Evolutionary conservation across 2,329 filamentous ascomycete species (phyloP).

Genomic region (Didymella arachidicola): DNA sequence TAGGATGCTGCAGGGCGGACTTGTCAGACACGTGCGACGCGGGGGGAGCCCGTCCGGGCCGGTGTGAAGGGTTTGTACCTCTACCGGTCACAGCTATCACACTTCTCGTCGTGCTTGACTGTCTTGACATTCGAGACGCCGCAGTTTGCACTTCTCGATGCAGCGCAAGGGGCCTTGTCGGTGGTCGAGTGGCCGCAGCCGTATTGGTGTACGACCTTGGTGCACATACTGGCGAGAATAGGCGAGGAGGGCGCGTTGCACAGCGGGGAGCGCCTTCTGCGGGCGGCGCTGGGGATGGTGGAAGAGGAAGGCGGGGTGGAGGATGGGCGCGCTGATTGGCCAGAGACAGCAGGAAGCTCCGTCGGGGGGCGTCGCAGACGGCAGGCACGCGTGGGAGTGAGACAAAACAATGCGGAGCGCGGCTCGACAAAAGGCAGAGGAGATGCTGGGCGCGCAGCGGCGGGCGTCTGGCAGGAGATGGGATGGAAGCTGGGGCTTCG

Average conservation of each 20-base stretch:
- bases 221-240: slow-evolving; percentile 53
- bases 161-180: slow-evolving; percentile 57
- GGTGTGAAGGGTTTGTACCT: slow-evolving; percentile 35
- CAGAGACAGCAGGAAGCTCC: slow-evolving; percentile 29
- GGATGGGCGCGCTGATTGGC: slow-evolving; percentile 39
- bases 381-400: slow-evolving; percentile 15
- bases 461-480: slow-evolving; percentile 20
- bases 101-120: slow-evolving; percentile 59
- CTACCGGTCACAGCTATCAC: slow-evolving; percentile 56
- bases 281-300: slow-evolving; percentile 28
- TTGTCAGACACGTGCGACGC: slow-evolving; percentile 43
- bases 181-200: slow-evolving; percentile 55
- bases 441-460: slow-evolving; percentile 1
- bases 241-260: slow-evolving; percentile 30
- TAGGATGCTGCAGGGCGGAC: slow-evolving; percentile 32
- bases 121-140: slow-evolving; percentile 53
- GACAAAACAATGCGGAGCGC: slow-evolving; percentile 22
- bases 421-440: slow-evolving; percentile 8
- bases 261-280: slow-evolving; percentile 35
- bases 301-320: slow-evolving; percentile 34
- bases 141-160: slow-evolving; percentile 54
- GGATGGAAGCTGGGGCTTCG: slow-evolving; percentile 21
- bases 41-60: slow-evolving; percentile 11
- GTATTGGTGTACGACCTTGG: slow-evolving; percentile 57
- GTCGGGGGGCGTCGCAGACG: slow-evolving; percentile 24